phyloP scores from a whole-genome alignment of 306 rosid species.

The Albizia julibrissin region DNA sequence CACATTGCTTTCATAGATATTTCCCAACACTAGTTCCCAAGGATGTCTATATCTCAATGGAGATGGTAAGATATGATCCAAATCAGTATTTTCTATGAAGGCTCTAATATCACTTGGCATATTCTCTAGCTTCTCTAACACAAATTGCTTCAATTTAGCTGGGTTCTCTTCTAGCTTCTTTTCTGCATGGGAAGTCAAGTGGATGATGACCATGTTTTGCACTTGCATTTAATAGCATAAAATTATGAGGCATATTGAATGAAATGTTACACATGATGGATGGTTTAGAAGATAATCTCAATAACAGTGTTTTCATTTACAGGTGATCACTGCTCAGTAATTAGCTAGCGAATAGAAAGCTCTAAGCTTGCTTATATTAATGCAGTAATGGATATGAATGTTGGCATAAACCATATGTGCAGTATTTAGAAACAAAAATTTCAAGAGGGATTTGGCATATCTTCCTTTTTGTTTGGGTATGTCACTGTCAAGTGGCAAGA shows the following conservation, averaged over 20 bases:
- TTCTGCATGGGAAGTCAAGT: slow-evolving; percentile 35
- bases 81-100: slow-evolving; percentile 45
- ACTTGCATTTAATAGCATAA: background rate
- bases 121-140: slow-evolving; percentile 53
- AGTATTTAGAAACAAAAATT: background rate
- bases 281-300: background rate
- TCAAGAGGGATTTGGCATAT: background rate
- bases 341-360: background rate
- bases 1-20: slow-evolving; percentile 60
- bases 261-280: background rate
- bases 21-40: slow-evolving; percentile 66
- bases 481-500: background rate
- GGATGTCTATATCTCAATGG: slow-evolving; percentile 59
- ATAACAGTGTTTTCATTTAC: no score
- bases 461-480: background rate
- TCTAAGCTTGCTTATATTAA: background rate
- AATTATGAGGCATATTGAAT: background rate
- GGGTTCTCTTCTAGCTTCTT: slow-evolving; percentile 42
- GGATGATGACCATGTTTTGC: background rate
- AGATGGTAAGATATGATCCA: slow-evolving; percentile 32
- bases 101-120: slow-evolving; percentile 43
- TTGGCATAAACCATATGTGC: background rate
- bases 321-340: background rate
- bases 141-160: slow-evolving; percentile 47
- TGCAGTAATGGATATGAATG: background rate